A percentile compares a stretch with the other conserved stretches of the same genome.
phyloP scores from a whole-genome alignment of 1,139 yeast genomes.

The Petasospora rhodanensis region DNA sequence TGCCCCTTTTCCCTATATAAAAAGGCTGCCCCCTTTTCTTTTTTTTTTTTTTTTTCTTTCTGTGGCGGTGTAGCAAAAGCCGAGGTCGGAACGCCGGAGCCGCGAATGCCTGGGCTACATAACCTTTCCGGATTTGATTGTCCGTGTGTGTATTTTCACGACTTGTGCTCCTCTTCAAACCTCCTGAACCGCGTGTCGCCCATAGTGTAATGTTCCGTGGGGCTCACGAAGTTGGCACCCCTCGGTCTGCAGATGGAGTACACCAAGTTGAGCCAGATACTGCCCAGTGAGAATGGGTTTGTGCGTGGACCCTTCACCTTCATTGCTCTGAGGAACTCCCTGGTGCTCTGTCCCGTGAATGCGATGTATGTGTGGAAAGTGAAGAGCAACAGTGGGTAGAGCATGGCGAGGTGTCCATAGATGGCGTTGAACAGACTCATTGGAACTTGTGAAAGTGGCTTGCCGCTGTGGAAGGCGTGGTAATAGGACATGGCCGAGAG shows the following conservation, averaged over 20 bases:
- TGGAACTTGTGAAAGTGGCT: conserved; percentile 20
- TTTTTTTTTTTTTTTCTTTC: conserved; percentile 1
- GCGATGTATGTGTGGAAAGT: conserved; percentile 51
- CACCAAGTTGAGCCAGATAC: conserved; percentile 35
- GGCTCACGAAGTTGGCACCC: conserved; percentile 39
- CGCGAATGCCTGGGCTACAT: neutral
- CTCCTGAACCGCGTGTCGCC: conserved; percentile 44
- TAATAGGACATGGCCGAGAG: conserved; percentile 29
- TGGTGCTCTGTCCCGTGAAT: conserved; percentile 60
- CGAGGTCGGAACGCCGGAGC: too few relatives aligned
- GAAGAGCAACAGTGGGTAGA: conserved; percentile 54
- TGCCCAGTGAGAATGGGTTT: conserved; percentile 18
- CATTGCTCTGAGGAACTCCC: conserved; percentile 50
- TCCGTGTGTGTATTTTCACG: too few relatives aligned
- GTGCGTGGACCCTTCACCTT: conserved; percentile 28
- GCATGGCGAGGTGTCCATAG: conserved; percentile 37
- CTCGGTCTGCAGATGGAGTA: conserved; percentile 47
- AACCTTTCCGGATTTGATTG: neutral
- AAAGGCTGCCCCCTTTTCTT: neutral
- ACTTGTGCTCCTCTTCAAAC: too few relatives aligned
- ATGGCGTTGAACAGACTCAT: conserved; percentile 38
- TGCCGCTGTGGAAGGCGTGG: neutral
- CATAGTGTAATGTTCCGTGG: conserved; percentile 32
- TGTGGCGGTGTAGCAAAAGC: neutral
- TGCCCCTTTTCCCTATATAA: too few relatives aligned